A percentile compares a stretch with the other conserved stretches of the same genome.
phyloP scores from a whole-genome alignment of 306 rosid genomes.

The Notholithocarpus densiflorus region DNA sequence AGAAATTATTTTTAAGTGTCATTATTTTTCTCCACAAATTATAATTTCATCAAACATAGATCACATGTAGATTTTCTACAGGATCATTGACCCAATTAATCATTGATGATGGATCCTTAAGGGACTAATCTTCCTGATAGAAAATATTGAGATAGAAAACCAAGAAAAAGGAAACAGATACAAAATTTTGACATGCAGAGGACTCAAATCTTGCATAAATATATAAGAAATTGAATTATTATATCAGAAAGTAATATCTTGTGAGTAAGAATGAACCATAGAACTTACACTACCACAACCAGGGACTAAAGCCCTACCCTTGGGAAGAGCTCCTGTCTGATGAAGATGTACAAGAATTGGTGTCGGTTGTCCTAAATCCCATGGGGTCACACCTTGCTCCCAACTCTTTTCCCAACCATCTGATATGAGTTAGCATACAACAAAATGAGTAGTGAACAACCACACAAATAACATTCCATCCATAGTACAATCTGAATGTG shows the following conservation, averaged over 20 bases:
- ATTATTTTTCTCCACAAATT: too few species aligned
- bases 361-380: slow-evolving; percentile 36
- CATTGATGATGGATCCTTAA: too few species aligned
- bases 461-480: not conserved
- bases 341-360: slow-evolving; percentile 2
- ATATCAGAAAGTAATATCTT: not conserved
- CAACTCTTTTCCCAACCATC: too few species aligned
- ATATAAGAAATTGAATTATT: not conserved
- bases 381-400: too few species aligned
- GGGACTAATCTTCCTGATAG: too few species aligned
- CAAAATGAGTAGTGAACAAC: not conserved
- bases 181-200: too few species aligned
- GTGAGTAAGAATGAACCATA: not conserved
- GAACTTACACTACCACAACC: slow-evolving; percentile 36
- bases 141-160: too few species aligned
- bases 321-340: slow-evolving; percentile 21
- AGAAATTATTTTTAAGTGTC: too few species aligned
- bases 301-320: slow-evolving; percentile 38
- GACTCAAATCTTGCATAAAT: not conserved
- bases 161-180: too few species aligned
- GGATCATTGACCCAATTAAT: too few species aligned
- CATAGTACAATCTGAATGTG: not conserved
- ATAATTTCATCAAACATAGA: too few species aligned
- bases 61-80: too few species aligned
- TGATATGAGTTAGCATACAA: not conserved